Evolutionary conservation across 140 eudicot genomes (phyloP), one percentile per base, ranked within the genome.

Genomic region (Bidens hawaiensis): DNA sequence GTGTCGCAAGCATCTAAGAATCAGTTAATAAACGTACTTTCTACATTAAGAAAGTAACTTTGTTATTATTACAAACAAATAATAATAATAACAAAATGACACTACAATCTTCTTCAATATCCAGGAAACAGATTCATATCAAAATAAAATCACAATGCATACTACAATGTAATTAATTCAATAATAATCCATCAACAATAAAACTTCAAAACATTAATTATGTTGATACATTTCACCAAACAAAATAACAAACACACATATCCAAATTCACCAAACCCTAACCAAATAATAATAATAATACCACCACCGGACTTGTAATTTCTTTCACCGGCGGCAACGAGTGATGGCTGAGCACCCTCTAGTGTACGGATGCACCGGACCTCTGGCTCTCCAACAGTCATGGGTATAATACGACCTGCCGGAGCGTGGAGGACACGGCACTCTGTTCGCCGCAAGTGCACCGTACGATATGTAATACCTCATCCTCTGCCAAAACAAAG

Each of bases 391-490:
- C 78, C 72, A 75, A 54, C 94, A 85, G 73, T 82, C 56, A 52
- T 79, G 84, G n/a, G 94, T 82, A 53, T 85, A 85, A 41, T 85
- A 85, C 5, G 94, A 85, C 60, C 86, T 74, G 2, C 94, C 94
- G 28, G 94, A 85, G 59, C 94, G 86, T 7, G 94, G 82, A 16
- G 86, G 94, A 50, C 94, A 85, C 0, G 94, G 89, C 4, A 85
- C 67, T 41, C 85, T 78, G 31, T 82, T 85, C 19, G 94, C 89
- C 10, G 85, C 61, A 0, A 85, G 76, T 9, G 88, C 94, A 8
- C 83, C 89, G 48, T 85, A 85, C 0, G 94, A 85, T 0, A 85
- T 85, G 64, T 82, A 85, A 56, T 79, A 77, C 43, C 79, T 49
- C 79, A 61, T 33, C 26, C 61, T 76, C 7, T 53, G 69, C 42